Base-by-base conservation (phyloP, 805 yeast species). In the Lachancea thermotolerans region DNA sequence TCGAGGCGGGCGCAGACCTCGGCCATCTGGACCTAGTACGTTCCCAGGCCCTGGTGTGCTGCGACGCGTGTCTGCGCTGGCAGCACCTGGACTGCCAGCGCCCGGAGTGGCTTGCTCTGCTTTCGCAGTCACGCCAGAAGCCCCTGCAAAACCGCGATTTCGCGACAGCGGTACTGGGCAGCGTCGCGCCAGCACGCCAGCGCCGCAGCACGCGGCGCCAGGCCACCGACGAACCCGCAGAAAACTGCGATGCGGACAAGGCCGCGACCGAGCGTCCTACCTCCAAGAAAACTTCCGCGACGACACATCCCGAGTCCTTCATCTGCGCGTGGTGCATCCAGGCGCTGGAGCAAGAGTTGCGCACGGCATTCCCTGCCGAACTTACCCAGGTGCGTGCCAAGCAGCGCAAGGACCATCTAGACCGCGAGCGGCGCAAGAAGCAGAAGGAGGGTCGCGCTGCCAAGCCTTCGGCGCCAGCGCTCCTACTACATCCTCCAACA, bases 51-150 rank as follows among this genome's bases (percentile, higher is more conserved):
- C 49, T 65, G 14, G 44, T 65, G 5, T 60, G 65, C 47, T 65
- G 69, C 53, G 66, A 62, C 30, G 27, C 41, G 21, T 63, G 68
- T 46, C 50, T 53, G 21, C 54, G 52, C 42, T 65, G 69, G 69
- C 60, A 60, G 41, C 64, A 59, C 47, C 59, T 63, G 64, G 60
- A 60, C 30, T 59, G 61, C 46, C 62, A 58, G 45, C 37, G 41
- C 21, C 35, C 44, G n/a, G 38, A 37, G 8, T 39, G 50, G 21
- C 35, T 56, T n/a, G 53, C 34, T 14, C 15, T 43, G 39, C 28
- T 33, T 36, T 39, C 41, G 6, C 25, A 36, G 21, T 33, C 46
- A 4, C 37, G 41, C 28, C 39, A 41, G 21, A 35, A 18, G 27
- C 45, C 43, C 4, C 18, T 40, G 25, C 11, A 32, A 12, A 15